Percentiles rank a stretch among this genome's conserved stretches.
phyloP scores from a whole-genome alignment of 129 eudicot species.

The Helichrysum umbraculigerum region DNA sequence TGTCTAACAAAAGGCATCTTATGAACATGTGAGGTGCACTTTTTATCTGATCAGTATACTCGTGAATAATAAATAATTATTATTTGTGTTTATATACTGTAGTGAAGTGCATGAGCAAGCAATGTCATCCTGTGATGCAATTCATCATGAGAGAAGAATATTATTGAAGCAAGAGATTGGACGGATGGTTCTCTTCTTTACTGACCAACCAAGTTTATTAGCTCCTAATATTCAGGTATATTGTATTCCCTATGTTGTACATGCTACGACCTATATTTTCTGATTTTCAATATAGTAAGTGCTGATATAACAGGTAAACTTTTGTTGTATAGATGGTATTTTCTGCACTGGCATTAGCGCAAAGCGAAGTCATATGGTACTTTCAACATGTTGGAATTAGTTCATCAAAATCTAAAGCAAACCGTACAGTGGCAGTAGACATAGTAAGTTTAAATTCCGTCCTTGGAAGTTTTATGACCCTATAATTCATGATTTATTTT shows the following conservation, averaged over 20 bases:
- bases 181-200: slow-evolving; percentile 95
- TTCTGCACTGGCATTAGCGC: slow-evolving; percentile 97
- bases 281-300: not conserved
- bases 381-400: slow-evolving; percentile 93
- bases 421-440: slow-evolving; percentile 74
- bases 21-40: not conserved
- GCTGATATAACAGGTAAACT: slow-evolving; percentile 1
- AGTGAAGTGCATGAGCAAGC: slow-evolving; percentile 99
- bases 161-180: slow-evolving; percentile 94
- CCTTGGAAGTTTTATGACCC: slow-evolving; percentile 17
- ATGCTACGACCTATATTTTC: slow-evolving; percentile 14
- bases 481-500: slow-evolving; percentile 12
- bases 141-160: slow-evolving; percentile 91
- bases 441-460: slow-evolving; percentile 52
- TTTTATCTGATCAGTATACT: not conserved
- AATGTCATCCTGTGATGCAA: slow-evolving; percentile 73
- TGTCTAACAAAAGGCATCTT: not conserved
- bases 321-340: slow-evolving; percentile 76
- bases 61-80: not conserved
- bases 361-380: slow-evolving; percentile 94
- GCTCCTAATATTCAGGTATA: slow-evolving; percentile 98
- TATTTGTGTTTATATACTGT: slow-evolving; percentile 29
- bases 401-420: slow-evolving; percentile 80
- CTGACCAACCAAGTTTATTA: slow-evolving; percentile 95
- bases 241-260: slow-evolving; percentile 6